Evolutionary conservation across 2,329 filamentous ascomycete genomes (phyloP).

Genomic region (Aspergillus caelatus): DNA sequence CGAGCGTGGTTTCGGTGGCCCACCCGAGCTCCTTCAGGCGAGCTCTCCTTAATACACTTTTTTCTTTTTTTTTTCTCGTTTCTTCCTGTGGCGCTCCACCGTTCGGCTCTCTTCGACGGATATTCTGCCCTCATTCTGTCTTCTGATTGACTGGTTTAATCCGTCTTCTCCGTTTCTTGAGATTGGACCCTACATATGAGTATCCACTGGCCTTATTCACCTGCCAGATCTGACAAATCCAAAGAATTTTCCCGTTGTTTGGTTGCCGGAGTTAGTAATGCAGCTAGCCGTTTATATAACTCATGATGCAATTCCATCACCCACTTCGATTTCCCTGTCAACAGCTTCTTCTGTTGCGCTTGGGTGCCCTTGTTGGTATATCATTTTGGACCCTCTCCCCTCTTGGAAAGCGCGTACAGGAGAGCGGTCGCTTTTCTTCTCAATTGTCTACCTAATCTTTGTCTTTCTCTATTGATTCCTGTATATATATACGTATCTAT

Average conservation of each 20-base stretch:
- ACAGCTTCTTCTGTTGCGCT: background rate
- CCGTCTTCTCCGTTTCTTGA: conserved; percentile 9
- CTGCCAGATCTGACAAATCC: conserved; percentile 18
- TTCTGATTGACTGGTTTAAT: conserved; percentile 18
- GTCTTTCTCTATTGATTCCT: background rate
- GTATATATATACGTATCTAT: conserved; percentile 14
- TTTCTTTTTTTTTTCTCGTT: background rate
- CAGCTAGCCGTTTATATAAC: conserved; percentile 8
- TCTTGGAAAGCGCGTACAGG: conserved; percentile 5
- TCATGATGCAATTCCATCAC: conserved; percentile 16
- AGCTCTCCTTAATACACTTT: background rate
- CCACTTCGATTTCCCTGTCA: background rate
- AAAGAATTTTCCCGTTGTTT: conserved; percentile 8
- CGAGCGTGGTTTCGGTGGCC: background rate
- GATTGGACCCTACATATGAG: conserved; percentile 11
- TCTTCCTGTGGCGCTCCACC: background rate
- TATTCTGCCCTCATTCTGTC: conserved; percentile 1
- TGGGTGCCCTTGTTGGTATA: conserved; percentile 2
- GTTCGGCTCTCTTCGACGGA: conserved; percentile 11
- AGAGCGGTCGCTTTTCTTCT: background rate
- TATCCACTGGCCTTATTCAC: background rate
- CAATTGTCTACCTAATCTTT: background rate
- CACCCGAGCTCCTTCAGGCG: conserved; percentile 4
- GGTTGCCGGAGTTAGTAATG: conserved; percentile 18
- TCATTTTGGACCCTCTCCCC: conserved; percentile 12